These are phyloP conservation scores for Cutaneotrichosporon cyanovorans DNA, from an alignment of 1,284 basidiomycete species.

Conservation along the genomic window DNA sequence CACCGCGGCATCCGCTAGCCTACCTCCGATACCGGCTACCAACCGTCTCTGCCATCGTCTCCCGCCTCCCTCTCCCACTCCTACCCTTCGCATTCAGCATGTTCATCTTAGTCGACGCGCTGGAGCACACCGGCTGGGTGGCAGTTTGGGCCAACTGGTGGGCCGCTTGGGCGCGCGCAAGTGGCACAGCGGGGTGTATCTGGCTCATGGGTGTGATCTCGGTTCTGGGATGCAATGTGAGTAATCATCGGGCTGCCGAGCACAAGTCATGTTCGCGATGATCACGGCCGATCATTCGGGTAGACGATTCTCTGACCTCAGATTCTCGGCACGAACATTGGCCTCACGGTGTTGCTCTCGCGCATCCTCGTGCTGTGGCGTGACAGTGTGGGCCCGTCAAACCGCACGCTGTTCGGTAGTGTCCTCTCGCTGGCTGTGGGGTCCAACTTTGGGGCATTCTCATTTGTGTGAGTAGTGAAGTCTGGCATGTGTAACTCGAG, in stretches of 20 bases:
- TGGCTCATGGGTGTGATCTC: conserved; percentile 51
- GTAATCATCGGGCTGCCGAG: conserved; percentile 21
- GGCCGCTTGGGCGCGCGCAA: conserved; percentile 48
- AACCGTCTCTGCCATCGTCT: conserved; percentile 62
- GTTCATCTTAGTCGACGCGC: conserved; percentile 85
- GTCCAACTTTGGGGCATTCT: conserved; percentile 86
- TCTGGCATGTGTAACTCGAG: no score
- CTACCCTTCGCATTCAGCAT: conserved; percentile 90
- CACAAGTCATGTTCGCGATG: no score
- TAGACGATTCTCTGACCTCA: no score
- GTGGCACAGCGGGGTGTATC: conserved; percentile 47
- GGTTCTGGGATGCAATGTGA: conserved; percentile 73
- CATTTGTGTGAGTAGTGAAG: conserved; percentile 56
- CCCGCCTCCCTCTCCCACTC: conserved; percentile 50
- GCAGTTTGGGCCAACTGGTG: conserved; percentile 72
- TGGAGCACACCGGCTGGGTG: conserved; percentile 85
- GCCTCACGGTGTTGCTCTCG: conserved; percentile 80
- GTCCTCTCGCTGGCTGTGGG: conserved; percentile 65
- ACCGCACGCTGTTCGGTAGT: conserved; percentile 40
- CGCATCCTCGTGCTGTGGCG: conserved; percentile 39
- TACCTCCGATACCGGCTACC: conserved; percentile 53
- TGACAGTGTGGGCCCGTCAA: conserved; percentile 26
- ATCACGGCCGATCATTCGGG: no score
- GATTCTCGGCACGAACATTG: conserved; percentile 89
- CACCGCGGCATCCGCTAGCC: conserved; percentile 14